phyloP scores from a whole-genome alignment of 805 yeast species.

The Kodamaea neixiangensis region DNA sequence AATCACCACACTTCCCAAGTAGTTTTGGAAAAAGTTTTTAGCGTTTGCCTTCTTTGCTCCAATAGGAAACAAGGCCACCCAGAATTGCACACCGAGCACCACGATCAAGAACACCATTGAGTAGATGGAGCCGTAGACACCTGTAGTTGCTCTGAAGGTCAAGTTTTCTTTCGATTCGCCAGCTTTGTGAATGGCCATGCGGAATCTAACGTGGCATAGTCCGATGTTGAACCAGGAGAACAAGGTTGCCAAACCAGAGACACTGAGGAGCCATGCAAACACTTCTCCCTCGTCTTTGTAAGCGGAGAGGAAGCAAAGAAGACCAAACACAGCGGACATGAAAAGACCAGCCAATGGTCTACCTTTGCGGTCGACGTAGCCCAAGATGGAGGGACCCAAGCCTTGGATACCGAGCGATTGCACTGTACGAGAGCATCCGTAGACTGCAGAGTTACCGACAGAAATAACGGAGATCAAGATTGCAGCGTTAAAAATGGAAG shows the following conservation, averaged over 20 bases:
- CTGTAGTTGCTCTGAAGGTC: slow-evolving; percentile 24
- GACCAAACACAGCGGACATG: slow-evolving; percentile 17
- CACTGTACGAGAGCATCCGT: slow-evolving; percentile 26
- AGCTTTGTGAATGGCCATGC: slow-evolving; percentile 32
- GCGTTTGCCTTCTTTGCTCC: slow-evolving; percentile 20
- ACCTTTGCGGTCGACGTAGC: slow-evolving; percentile 20
- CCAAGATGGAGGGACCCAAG: slow-evolving; percentile 15
- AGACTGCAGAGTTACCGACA: slow-evolving; percentile 32
- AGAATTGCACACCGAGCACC: slow-evolving; percentile 28
- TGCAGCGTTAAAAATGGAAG: slow-evolving; percentile 30
- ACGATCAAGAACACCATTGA: slow-evolving; percentile 23
- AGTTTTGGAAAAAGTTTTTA: slow-evolving; percentile 25
- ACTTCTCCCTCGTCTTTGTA: slow-evolving; percentile 16
- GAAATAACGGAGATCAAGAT: slow-evolving; percentile 31
- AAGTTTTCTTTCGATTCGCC: slow-evolving; percentile 21
- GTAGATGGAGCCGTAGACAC: slow-evolving; percentile 28
- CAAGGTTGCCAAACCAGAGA: slow-evolving; percentile 37
- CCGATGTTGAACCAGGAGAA: slow-evolving; percentile 39
- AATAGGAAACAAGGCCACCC: slow-evolving; percentile 29
- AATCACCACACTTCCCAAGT: slow-evolving; percentile 27
- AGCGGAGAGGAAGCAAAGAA: slow-evolving; percentile 19
- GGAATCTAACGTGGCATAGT: slow-evolving; percentile 34
- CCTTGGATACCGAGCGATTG: slow-evolving; percentile 20
- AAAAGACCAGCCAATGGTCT: slow-evolving; percentile 19
- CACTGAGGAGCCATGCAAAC: slow-evolving; percentile 33